Evolutionary conservation across 208 protist genomes (phyloP).

Genomic region (Tritrichomonas musculus): DNA sequence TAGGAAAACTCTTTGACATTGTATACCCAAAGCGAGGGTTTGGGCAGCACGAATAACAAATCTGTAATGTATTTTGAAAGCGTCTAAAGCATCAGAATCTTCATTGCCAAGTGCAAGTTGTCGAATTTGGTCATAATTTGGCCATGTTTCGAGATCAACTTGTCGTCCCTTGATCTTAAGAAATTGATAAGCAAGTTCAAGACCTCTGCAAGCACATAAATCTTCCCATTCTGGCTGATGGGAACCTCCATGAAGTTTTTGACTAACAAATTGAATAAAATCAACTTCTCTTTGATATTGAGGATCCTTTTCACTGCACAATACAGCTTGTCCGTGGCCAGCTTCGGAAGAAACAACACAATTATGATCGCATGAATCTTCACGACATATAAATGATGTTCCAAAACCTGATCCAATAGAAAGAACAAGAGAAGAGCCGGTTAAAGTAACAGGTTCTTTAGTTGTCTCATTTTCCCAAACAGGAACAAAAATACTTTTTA

Average conservation of each 20-base stretch:
- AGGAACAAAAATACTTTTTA: background rate
- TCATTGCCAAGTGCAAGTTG: background rate
- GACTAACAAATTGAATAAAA: background rate
- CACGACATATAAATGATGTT: background rate
- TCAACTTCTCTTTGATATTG: background rate
- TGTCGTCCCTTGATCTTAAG: background rate
- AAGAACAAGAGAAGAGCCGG: background rate
- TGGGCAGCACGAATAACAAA: background rate
- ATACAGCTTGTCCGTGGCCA: background rate
- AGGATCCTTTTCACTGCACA: background rate
- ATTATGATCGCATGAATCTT: background rate
- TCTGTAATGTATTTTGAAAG: conserved; percentile 7
- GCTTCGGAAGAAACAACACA: conserved; percentile 29
- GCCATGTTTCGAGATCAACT: background rate
- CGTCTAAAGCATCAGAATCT: background rate
- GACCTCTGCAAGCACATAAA: background rate
- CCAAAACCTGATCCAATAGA: conserved; percentile 23
- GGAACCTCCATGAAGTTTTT: conserved; percentile 5
- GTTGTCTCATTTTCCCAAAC: background rate
- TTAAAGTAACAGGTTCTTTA: background rate
- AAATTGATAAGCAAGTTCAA: background rate
- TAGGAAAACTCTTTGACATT: background rate
- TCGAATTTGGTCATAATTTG: conserved; percentile 3
- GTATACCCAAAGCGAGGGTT: background rate
- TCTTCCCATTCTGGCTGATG: conserved; percentile 33